A percentile compares a stretch with the other conserved stretches of the same genome.
Conservation (phyloP, 2,329 filamentous ascomycete genomes). For the Colletotrichum higginsianum region DNA sequence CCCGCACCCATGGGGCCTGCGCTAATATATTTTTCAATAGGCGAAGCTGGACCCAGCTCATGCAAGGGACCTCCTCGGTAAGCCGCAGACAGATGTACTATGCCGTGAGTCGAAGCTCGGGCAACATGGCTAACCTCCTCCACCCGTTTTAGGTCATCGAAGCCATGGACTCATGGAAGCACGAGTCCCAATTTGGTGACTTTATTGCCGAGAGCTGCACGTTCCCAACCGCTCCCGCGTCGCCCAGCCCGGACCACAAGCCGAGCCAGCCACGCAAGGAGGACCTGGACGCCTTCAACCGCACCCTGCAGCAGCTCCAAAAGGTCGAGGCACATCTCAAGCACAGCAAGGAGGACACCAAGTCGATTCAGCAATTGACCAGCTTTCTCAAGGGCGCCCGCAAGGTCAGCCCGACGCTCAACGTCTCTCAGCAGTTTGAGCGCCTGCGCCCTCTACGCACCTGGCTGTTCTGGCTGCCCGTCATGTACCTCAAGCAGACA, state of each 20-base stretch:
- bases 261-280: constrained; percentile 77
- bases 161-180: constrained; percentile 92
- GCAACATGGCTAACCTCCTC: constrained; percentile 7
- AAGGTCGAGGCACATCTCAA: constrained; percentile 78
- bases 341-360: constrained; percentile 78
- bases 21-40: constrained; percentile 65
- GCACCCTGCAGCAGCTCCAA: constrained; percentile 76
- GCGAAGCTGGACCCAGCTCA: constrained; percentile 92
- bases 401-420: constrained; percentile 78
- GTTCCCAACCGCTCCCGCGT: constrained; percentile 77
- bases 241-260: constrained; percentile 73
- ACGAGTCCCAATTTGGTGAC: constrained; percentile 88
- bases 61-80: constrained; percentile 92
- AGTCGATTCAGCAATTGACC: constrained; percentile 78
- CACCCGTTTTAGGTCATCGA: constrained; percentile 74
- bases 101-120: background rate
- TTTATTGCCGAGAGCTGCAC: constrained; percentile 86
- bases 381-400: constrained; percentile 81
- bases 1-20: constrained; percentile 44
- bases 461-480: constrained; percentile 97
- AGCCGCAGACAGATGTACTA: constrained; percentile 52
- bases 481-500: constrained; percentile 84
- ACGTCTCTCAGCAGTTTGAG: constrained; percentile 88
- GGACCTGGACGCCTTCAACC: constrained; percentile 77
- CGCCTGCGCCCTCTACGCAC: constrained; percentile 89